These are phyloP conservation scores for Venturia asperata DNA, from an alignment of 2,329 filamentous ascomycete species.

Conservation along the genomic window DNA sequence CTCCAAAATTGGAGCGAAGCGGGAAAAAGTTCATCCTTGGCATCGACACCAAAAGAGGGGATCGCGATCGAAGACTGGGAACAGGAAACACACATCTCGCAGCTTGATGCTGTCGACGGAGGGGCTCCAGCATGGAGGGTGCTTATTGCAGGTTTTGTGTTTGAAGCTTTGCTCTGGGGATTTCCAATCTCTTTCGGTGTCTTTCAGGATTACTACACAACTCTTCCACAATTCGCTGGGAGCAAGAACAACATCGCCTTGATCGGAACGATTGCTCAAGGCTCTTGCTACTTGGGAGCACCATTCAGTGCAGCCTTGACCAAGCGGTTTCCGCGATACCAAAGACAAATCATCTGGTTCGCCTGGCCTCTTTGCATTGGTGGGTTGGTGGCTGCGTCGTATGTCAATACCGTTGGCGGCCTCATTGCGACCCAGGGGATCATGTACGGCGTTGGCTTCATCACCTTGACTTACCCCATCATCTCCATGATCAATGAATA, in stretches of 20 bases:
- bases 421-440: slow-evolving; percentile 38
- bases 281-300: slow-evolving; percentile 43
- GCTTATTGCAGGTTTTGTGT: slow-evolving; percentile 44
- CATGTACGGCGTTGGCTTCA: slow-evolving; percentile 40
- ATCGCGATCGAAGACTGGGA: not conserved
- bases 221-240: slow-evolving; percentile 50
- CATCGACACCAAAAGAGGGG: not conserved
- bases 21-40: not conserved
- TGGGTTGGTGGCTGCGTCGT: slow-evolving; percentile 32
- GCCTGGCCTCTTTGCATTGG: slow-evolving; percentile 29
- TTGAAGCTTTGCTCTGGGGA: slow-evolving; percentile 51
- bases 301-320: slow-evolving; percentile 36
- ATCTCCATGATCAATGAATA: slow-evolving; percentile 47
- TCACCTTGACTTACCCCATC: slow-evolving; percentile 44
- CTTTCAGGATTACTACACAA: slow-evolving; percentile 63
- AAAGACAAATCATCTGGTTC: slow-evolving; percentile 31
- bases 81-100: not conserved
- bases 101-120: slow-evolving; percentile 30
- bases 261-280: slow-evolving; percentile 51
- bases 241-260: slow-evolving; percentile 43
- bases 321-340: slow-evolving; percentile 33
- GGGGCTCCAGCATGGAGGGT: slow-evolving; percentile 48
- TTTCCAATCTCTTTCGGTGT: slow-evolving; percentile 64
- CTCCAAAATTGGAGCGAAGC: slow-evolving; percentile 8
- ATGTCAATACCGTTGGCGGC: slow-evolving; percentile 30